Conservation (phyloP, 345 rosid species). For the Firmiana major region DNA sequence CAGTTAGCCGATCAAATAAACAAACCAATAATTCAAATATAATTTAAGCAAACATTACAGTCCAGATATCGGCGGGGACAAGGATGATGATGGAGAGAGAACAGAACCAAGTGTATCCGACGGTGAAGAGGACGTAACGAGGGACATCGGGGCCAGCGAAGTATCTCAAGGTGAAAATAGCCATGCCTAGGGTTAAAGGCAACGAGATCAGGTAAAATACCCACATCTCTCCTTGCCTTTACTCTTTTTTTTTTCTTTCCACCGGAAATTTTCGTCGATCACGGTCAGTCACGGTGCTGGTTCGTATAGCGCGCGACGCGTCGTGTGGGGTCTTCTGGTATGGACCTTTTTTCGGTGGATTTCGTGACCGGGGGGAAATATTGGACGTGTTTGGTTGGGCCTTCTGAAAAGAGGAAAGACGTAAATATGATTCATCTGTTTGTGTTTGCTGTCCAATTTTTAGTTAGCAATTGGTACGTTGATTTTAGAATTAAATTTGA, state of each 20-base stretch:
- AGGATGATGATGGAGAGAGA: conserved; percentile 94
- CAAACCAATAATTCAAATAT: not conserved
- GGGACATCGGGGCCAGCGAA: conserved; percentile 96
- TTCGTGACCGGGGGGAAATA: too few species aligned
- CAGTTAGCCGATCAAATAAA: not conserved
- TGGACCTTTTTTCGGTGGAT: too few species aligned
- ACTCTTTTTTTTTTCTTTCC: not conserved
- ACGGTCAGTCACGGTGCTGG: not conserved
- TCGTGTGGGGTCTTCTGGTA: not conserved
- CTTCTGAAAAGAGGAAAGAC: too few species aligned
- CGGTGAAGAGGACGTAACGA: conserved; percentile 87
- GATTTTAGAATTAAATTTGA: too few species aligned
- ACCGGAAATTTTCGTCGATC: not conserved
- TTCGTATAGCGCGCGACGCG: not conserved
- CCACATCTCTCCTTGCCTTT: conserved; percentile 60
- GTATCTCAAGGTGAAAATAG: conserved; percentile 66
- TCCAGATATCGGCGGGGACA: conserved; percentile 60
- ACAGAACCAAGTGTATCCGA: conserved; percentile 97
- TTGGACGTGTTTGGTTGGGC: not conserved
- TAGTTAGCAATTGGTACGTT: too few species aligned
- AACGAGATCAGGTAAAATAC: conserved; percentile 95
- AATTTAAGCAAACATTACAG: conserved; percentile 36
- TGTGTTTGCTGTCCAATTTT: too few species aligned
- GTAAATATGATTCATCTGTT: too few species aligned
- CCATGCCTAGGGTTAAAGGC: conserved; percentile 96